These are phyloP conservation scores for Amylocystis lapponica DNA, from an alignment of 768 basidiomycete genomes.

Conservation along the genomic window DNA sequence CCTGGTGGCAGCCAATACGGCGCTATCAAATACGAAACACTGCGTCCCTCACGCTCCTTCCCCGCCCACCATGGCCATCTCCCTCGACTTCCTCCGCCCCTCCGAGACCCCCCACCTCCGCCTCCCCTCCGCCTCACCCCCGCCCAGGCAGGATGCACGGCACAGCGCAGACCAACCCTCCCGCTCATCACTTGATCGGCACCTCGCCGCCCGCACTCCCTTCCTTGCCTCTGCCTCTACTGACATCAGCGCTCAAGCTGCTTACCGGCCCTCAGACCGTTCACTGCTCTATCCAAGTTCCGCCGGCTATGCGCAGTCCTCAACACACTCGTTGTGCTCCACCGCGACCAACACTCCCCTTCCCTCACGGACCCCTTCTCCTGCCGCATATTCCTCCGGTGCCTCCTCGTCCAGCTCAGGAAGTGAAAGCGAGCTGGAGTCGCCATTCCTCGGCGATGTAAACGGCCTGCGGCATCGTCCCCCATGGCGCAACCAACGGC, in stretches of 20 bases:
- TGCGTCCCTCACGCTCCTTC: constrained; percentile 4
- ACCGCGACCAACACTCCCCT: constrained; percentile 41
- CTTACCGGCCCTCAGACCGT: constrained; percentile 26
- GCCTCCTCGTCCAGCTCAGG: constrained; percentile 54
- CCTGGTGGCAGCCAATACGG: too few relatives aligned
- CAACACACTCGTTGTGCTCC: constrained; percentile 21
- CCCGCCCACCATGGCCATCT: constrained; percentile 18
- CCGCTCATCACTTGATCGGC: constrained; percentile 1
- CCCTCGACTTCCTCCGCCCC: constrained; percentile 7
- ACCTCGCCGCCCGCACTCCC: constrained; percentile 8
- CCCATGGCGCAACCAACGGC: constrained; percentile 5
- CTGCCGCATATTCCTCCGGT: constrained; percentile 45
- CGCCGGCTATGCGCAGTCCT: constrained; percentile 8
- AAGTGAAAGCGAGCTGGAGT: constrained; percentile 43
- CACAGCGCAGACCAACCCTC: constrained; percentile 10
- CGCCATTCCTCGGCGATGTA: constrained; percentile 15
- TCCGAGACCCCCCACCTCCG: constrained; percentile 10
- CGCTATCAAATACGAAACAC: too few relatives aligned
- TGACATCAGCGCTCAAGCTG: constrained; percentile 14
- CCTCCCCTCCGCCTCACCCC: constrained; percentile 5
- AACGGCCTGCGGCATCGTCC: constrained; percentile 23
- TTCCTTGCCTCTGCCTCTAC: constrained; percentile 18
- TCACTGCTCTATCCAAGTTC: constrained; percentile 29
- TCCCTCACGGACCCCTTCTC: constrained; percentile 59
- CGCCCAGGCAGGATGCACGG: too few relatives aligned